These are phyloP conservation scores for Zygosaccharomyces sapae DNA, from an alignment of 1,139 yeast genomes.

Conservation along the genomic window DNA sequence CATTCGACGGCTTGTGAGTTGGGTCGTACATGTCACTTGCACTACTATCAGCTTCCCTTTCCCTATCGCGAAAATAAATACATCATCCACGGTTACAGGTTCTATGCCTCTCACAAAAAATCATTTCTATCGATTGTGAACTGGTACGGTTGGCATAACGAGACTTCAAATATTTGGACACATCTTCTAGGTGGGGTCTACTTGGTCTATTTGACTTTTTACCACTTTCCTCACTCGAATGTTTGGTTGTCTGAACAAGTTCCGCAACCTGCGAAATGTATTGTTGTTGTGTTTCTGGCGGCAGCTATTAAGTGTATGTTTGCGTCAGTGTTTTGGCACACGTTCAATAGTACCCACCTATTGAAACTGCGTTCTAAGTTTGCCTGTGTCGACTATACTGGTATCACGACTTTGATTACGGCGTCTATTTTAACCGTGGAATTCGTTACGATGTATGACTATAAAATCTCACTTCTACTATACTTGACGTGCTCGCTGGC, in stretches of 20 bases:
- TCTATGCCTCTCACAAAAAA: constrained; percentile 58
- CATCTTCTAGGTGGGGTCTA: constrained; percentile 68
- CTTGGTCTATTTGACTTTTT: constrained; percentile 52
- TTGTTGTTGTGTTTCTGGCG: constrained; percentile 58
- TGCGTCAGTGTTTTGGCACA: constrained; percentile 87
- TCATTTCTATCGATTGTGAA: constrained; percentile 41
- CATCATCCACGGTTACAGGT: constrained; percentile 80
- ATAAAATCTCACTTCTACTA: constrained; percentile 28
- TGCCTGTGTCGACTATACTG: constrained; percentile 94
- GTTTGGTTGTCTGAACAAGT: constrained; percentile 38
- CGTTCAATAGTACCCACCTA: constrained; percentile 75
- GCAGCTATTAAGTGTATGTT: constrained; percentile 75
- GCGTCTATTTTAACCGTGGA: constrained; percentile 88
- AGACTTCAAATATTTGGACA: constrained; percentile 90
- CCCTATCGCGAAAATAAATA: constrained; percentile 93
- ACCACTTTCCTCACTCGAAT: constrained; percentile 57
- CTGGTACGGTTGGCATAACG: constrained; percentile 65
- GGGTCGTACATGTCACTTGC: constrained; percentile 59
- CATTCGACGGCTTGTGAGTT: constrained; percentile 54
- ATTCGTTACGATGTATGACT: constrained; percentile 63
- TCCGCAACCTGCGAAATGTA: constrained; percentile 41
- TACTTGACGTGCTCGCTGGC: constrained; percentile 59
- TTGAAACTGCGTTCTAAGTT: constrained; percentile 61
- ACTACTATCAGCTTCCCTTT: constrained; percentile 82
- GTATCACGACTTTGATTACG: constrained; percentile 83